These are phyloP conservation scores for Trebouxia sp. DNA, from an alignment of 139 green algal species.

Conservation along the genomic window DNA sequence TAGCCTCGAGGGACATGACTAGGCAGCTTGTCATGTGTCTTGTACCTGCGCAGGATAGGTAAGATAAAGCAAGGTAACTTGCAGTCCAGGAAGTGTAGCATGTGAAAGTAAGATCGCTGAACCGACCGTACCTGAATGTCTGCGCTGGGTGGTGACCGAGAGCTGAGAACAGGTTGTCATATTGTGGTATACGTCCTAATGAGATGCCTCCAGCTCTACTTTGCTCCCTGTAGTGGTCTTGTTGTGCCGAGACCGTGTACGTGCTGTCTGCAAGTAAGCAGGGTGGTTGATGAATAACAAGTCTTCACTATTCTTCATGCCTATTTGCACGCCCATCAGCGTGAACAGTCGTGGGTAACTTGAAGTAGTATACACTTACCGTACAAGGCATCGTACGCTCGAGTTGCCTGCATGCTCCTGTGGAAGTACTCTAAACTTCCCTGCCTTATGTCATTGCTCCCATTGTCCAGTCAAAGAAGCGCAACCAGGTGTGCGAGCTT, in stretches of 20 bases:
- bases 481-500: too few relatives aligned
- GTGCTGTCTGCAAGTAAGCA: constrained; percentile 55
- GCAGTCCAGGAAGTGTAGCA: too few relatives aligned
- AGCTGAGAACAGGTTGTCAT: constrained; percentile 69
- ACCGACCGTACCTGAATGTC: constrained; percentile 41
- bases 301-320: too few relatives aligned
- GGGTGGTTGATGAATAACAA: too few relatives aligned
- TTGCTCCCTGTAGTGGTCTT: constrained; percentile 75
- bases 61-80: too few relatives aligned
- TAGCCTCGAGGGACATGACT: constrained; percentile 62
- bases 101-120: too few relatives aligned
- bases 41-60: constrained; percentile 46
- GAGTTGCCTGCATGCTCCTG: constrained; percentile 4
- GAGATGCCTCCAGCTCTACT: constrained; percentile 54
- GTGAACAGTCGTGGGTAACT: too few relatives aligned
- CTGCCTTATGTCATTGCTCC: background rate
- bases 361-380: too few relatives aligned
- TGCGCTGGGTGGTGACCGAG: constrained; percentile 59
- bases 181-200: constrained; percentile 59
- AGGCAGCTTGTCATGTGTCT: constrained; percentile 62
- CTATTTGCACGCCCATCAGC: too few relatives aligned
- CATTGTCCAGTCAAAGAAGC: too few relatives aligned
- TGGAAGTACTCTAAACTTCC: background rate
- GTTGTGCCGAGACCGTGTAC: constrained; percentile 65
- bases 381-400: constrained; percentile 60